These are phyloP conservation scores for Crassisporium funariophilum DNA, from an alignment of 768 basidiomycete species.

Conservation along the genomic window DNA sequence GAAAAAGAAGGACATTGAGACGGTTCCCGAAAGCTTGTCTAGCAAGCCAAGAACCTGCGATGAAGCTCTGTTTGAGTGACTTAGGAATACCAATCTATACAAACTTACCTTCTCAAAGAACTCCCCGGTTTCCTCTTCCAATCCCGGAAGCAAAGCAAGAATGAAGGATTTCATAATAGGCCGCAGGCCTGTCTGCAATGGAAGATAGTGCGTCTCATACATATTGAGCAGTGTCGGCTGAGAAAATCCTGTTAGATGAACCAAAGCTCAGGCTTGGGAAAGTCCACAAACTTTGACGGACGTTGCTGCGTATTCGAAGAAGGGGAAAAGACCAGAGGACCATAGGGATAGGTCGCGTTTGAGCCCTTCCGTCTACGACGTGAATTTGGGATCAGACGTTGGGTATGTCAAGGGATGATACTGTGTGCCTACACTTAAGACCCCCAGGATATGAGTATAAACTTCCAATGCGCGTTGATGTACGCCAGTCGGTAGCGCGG, in stretches of 20 bases:
- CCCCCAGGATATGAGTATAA: constrained; percentile 85
- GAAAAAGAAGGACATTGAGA: constrained; percentile 88
- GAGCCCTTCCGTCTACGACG: constrained; percentile 84
- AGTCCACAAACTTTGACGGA: constrained; percentile 82
- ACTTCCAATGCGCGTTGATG: constrained; percentile 97
- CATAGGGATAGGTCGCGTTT: constrained; percentile 86
- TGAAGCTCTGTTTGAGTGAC: constrained; percentile 1
- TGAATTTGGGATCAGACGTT: constrained; percentile 2
- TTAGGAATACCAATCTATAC: background rate
- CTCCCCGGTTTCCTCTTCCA: constrained; percentile 97
- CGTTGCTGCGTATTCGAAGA: constrained; percentile 99
- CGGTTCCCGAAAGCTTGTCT: constrained; percentile 79
- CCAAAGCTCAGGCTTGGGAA: background rate
- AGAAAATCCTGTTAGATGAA: constrained; percentile 1
- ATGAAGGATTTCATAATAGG: constrained; percentile 95
- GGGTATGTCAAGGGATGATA: constrained; percentile 4
- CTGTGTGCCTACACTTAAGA: constrained; percentile 76
- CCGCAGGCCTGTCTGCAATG: constrained; percentile 76
- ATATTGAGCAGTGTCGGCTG: constrained; percentile 87
- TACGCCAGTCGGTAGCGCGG: constrained; percentile 95
- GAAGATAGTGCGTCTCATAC: constrained; percentile 92
- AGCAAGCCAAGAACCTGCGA: constrained; percentile 75
- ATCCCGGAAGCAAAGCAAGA: constrained; percentile 87
- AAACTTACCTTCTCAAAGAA: constrained; percentile 83
- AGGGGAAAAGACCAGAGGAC: constrained; percentile 96